Percentiles rank a stretch among this genome's conserved stretches.
Conservation (phyloP, 345 rosid species). For the Eucalyptus globulus region DNA sequence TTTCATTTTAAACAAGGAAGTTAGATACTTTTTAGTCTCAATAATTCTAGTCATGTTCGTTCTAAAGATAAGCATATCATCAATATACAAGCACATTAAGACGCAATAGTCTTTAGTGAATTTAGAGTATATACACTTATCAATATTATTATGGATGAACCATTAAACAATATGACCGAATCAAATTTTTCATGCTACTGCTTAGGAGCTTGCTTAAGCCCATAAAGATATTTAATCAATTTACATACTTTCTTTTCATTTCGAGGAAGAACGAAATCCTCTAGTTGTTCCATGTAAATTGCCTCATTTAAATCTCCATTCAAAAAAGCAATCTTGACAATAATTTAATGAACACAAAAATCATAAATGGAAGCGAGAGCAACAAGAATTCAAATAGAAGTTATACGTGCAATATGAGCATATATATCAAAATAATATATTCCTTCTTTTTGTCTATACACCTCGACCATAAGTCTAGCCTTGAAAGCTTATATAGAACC, state of each 20-base stretch:
- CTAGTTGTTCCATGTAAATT: neutral
- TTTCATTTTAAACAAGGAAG: neutral
- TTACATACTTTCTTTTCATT: neutral
- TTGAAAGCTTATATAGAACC: neutral
- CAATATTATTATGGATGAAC: accelerated
- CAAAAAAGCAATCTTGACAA: neutral
- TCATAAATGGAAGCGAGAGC: neutral
- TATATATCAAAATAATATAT: neutral
- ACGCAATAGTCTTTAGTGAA: neutral
- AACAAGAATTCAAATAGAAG: too few relatives aligned
- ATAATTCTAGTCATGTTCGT: neutral
- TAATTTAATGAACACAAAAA: neutral
- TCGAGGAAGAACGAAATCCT: neutral
- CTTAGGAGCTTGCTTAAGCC: neutral
- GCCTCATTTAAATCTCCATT: neutral
- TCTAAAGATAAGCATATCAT: neutral
- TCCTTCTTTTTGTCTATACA: neutral
- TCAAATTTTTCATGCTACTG: neutral
- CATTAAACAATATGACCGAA: neutral
- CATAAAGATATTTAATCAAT: neutral
- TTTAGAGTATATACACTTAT: neutral
- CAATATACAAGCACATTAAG: neutral
- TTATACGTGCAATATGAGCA: neutral
- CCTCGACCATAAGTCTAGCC: neutral
- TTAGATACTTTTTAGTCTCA: neutral